Conservation (phyloP, 345 rosid species). For the Eucalyptus brandiana region DNA sequence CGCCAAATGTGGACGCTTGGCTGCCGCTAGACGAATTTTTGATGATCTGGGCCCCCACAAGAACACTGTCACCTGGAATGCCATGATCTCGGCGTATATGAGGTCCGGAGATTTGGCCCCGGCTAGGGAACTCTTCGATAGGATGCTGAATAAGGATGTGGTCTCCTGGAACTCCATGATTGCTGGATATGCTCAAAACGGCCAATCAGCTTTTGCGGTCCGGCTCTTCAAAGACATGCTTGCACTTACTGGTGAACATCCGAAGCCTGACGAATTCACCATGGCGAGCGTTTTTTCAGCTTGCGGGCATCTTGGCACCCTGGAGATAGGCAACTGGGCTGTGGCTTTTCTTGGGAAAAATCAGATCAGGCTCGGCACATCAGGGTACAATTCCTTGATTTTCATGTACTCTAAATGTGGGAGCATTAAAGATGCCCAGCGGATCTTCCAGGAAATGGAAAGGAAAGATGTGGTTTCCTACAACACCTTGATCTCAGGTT, state of each 20-base stretch:
- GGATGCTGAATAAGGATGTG: slow-evolving; percentile 24
- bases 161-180: slow-evolving; percentile 49
- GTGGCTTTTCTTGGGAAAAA: slow-evolving; percentile 6
- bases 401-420: slow-evolving; percentile 92
- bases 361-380: slow-evolving; percentile 12
- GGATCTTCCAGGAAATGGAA: slow-evolving; percentile 38
- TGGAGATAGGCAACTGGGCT: slow-evolving; percentile 17
- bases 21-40: slow-evolving; percentile 19
- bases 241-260: not conserved
- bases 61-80: slow-evolving; percentile 32
- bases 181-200: slow-evolving; percentile 38
- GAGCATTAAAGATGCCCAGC: slow-evolving; percentile 34
- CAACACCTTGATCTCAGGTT: slow-evolving; percentile 71
- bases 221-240: slow-evolving; percentile 22
- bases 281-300: slow-evolving; percentile 27
- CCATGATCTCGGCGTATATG: slow-evolving; percentile 23
- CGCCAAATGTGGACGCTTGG: slow-evolving; percentile 24
- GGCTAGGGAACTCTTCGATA: slow-evolving; percentile 25
- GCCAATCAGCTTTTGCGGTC: slow-evolving; percentile 23
- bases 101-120: slow-evolving; percentile 17
- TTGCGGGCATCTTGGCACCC: slow-evolving; percentile 32
- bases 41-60: slow-evolving; percentile 13
- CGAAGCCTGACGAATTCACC: slow-evolving; percentile 28
- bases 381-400: slow-evolving; percentile 15
- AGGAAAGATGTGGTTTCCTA: slow-evolving; percentile 64